Evolutionary conservation across 768 basidiomycete genomes (phyloP).

Genomic region (Lactarius akahatsu): DNA sequence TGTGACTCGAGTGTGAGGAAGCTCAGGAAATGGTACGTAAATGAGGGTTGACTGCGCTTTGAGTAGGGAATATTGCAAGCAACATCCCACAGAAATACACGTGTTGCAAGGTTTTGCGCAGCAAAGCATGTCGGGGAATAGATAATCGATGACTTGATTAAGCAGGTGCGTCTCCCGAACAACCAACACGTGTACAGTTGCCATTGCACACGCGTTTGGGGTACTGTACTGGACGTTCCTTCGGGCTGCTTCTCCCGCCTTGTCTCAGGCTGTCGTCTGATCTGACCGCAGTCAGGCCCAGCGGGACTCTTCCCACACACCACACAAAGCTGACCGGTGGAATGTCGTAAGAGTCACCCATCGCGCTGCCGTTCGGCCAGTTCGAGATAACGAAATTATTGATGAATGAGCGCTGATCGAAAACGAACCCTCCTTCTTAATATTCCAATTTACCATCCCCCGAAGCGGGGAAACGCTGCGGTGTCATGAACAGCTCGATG

Average conservation of each 20-base stretch:
- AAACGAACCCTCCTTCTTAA: too few species aligned
- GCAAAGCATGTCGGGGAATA: neutral
- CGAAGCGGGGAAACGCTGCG: neutral
- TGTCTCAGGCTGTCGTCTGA: neutral
- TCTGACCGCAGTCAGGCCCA: neutral
- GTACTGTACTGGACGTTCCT: neutral
- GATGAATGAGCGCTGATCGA: too few species aligned
- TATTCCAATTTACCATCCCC: neutral
- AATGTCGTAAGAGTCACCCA: neutral
- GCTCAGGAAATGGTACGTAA: neutral
- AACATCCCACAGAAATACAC: neutral
- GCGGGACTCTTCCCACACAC: neutral
- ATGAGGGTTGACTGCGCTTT: neutral
- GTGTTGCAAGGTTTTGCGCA: neutral
- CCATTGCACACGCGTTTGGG: neutral
- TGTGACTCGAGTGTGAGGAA: neutral
- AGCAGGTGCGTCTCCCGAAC: neutral
- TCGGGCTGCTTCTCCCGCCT: neutral
- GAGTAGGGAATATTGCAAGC: neutral
- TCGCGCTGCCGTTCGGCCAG: neutral
- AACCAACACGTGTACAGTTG: neutral
- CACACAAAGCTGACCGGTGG: neutral
- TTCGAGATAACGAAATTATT: neutral
- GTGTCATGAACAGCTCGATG: neutral
- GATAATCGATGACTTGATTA: neutral